Percentiles rank a stretch among this genome's conserved stretches.
These are phyloP conservation scores for Penicillium sp. DNA, from an alignment of 2,329 filamentous ascomycete genomes.

Conservation along the genomic window DNA sequence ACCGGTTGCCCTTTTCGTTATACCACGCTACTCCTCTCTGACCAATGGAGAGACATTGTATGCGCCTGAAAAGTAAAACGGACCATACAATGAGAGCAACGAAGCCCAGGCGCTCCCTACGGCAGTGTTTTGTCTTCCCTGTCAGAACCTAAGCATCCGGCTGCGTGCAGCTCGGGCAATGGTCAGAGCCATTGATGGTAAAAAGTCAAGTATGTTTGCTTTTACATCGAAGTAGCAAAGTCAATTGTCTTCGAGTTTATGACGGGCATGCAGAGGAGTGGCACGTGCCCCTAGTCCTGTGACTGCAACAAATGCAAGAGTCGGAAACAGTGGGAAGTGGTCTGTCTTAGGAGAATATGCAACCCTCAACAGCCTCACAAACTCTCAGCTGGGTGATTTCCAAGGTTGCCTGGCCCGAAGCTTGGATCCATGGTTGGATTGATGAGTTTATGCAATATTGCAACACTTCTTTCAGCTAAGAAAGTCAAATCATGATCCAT, in stretches of 20 bases:
- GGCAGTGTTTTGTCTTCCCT: conserved; percentile 1
- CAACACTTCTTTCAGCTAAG: not conserved
- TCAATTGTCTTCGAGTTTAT: not conserved
- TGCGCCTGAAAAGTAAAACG: conserved; percentile 9
- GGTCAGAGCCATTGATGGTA: not conserved
- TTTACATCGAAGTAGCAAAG: conserved; percentile 8
- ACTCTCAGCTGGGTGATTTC: conserved; percentile 9
- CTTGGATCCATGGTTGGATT: conserved; percentile 19
- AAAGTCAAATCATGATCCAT: conserved; percentile 10
- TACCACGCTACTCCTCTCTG: conserved; percentile 1
- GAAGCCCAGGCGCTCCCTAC: not conserved
- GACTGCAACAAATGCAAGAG: not conserved
- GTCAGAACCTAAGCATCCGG: conserved; percentile 12
- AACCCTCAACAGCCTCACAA: conserved; percentile 9
- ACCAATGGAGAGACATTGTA: conserved; percentile 8
- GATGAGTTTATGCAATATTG: conserved; percentile 14
- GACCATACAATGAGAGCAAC: conserved; percentile 1
- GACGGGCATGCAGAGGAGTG: conserved; percentile 1
- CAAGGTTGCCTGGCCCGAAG: conserved; percentile 3
- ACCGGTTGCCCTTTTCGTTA: conserved; percentile 4
- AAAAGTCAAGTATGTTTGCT: conserved; percentile 7
- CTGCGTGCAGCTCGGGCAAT: conserved; percentile 16
- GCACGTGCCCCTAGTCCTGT: conserved; percentile 20
- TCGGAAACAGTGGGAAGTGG: not conserved
- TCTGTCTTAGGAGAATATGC: conserved; percentile 13